Percentiles rank a stretch among this genome's conserved stretches.
These are phyloP conservation scores for Tripidium arundinaceum DNA, from an alignment of 202 grass and related monocot genomes.

Conservation along the genomic window DNA sequence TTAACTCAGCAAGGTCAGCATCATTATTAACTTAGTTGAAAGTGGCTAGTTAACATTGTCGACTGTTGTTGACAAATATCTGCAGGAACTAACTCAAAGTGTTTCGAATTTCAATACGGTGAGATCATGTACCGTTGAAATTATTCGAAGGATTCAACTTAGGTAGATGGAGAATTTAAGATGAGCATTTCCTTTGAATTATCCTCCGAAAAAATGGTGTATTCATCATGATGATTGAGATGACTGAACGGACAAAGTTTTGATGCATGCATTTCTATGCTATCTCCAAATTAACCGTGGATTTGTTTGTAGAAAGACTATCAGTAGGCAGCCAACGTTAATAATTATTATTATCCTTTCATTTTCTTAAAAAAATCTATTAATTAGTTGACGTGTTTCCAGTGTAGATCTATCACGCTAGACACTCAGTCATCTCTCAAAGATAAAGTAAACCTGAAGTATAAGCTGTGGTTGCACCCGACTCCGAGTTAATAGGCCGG, in stretches of 20 bases:
- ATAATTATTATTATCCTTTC: neutral
- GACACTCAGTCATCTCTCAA: neutral
- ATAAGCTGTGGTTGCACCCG: conserved; percentile 28
- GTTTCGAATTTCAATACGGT: neutral
- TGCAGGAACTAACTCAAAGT: neutral
- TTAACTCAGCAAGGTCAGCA: conserved; percentile 20
- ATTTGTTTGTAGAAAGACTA: conserved; percentile 12
- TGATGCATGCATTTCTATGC: neutral
- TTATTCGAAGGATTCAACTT: neutral
- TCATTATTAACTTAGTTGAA: neutral
- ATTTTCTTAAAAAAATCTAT: neutral
- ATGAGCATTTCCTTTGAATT: neutral
- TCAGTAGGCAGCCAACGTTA: neutral
- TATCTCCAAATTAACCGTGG: neutral
- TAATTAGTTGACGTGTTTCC: conserved; percentile 5
- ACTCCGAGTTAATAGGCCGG: conserved; percentile 5
- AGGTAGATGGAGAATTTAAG: neutral
- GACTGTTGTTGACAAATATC: conserved; percentile 34
- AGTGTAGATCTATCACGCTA: neutral
- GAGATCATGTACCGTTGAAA: neutral
- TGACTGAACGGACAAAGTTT: neutral
- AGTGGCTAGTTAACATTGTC: neutral
- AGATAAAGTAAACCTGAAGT: conserved; percentile 27
- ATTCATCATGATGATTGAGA: neutral
- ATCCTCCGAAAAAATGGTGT: neutral